Percentiles rank a stretch among this genome's conserved stretches.
These are phyloP conservation scores for Boletus rubroflammeus DNA, from an alignment of 768 basidiomycete genomes.

Conservation along the genomic window DNA sequence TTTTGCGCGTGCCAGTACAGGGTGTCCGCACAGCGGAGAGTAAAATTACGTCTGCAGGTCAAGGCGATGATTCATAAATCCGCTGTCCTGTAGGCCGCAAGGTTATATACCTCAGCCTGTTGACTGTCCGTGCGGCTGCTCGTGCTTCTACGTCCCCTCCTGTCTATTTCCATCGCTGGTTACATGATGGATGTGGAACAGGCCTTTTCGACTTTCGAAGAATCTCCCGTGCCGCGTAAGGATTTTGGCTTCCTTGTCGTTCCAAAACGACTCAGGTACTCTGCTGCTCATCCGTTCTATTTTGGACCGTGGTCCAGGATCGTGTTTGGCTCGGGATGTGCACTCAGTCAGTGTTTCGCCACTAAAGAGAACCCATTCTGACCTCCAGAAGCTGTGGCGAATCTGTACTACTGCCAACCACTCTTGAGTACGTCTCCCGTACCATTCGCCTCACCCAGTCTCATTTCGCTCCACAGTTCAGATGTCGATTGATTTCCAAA, in stretches of 20 bases:
- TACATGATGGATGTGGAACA: constrained; percentile 17
- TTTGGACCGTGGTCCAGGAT: constrained; percentile 15
- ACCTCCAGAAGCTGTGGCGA: constrained; percentile 42
- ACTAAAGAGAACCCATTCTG: background rate
- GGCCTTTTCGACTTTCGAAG: background rate
- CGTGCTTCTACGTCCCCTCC: background rate
- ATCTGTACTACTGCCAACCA: constrained; percentile 81
- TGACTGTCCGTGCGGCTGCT: background rate
- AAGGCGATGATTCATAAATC: constrained; percentile 16
- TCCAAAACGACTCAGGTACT: constrained; percentile 14
- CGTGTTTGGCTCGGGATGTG: constrained; percentile 15
- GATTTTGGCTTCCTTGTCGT: constrained; percentile 13
- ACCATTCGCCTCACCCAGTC: background rate
- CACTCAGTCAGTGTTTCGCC: constrained; percentile 15
- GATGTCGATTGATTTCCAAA: constrained; percentile 37
- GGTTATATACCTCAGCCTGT: constrained; percentile 12
- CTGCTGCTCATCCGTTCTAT: constrained; percentile 3
- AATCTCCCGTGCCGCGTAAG: background rate
- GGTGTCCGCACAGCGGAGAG: background rate
- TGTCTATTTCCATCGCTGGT: constrained; percentile 3
- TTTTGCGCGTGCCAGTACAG: background rate
- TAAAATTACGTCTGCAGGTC: constrained; percentile 2
- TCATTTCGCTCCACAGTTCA: constrained; percentile 12
- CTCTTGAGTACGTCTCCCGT: constrained; percentile 52
- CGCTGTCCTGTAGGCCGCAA: background rate